These are phyloP conservation scores for Chlorella sp. DNA, from an alignment of 139 green algal genomes.

Conservation along the genomic window DNA sequence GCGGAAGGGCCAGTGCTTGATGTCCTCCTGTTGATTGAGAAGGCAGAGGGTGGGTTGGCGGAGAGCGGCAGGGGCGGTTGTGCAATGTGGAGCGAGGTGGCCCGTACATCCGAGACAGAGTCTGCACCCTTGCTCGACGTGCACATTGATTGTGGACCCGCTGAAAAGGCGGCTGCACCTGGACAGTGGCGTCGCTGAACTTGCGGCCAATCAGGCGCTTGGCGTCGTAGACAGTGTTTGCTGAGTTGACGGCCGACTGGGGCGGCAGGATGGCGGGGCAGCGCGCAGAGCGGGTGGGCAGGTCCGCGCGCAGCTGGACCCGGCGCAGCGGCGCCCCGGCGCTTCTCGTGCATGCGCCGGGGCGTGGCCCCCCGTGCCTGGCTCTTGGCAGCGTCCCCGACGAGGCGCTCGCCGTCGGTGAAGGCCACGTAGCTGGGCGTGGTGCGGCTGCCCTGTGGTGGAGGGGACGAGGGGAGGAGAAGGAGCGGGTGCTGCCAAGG, in stretches of 20 bases:
- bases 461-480: neutral
- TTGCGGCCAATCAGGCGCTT: conserved; percentile 97
- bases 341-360: neutral
- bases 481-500: neutral
- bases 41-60: neutral
- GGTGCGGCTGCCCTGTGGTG: conserved; percentile 51
- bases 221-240: conserved; percentile 97
- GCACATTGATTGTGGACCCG: too few species aligned
- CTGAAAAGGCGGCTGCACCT: conserved; percentile 18
- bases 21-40: conserved; percentile 70
- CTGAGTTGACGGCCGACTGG: conserved; percentile 80
- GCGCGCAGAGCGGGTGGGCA: neutral
- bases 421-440: conserved; percentile 84
- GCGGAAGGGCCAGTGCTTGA: conserved; percentile 92
- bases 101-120: too few species aligned
- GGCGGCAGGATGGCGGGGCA: neutral
- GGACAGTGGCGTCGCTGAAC: conserved; percentile 79
- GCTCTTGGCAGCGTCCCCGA: conserved; percentile 97
- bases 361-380: conserved; percentile 61
- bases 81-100: neutral
- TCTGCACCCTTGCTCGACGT: too few species aligned
- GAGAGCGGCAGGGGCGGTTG: neutral
- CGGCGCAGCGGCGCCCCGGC: too few species aligned
- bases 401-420: conserved; percentile 93
- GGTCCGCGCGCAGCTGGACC: neutral